A percentile compares a stretch with the other conserved stretches of the same genome.
These are phyloP conservation scores for Pleurotus pulmonarius DNA, from an alignment of 768 basidiomycete genomes.

Conservation along the genomic window DNA sequence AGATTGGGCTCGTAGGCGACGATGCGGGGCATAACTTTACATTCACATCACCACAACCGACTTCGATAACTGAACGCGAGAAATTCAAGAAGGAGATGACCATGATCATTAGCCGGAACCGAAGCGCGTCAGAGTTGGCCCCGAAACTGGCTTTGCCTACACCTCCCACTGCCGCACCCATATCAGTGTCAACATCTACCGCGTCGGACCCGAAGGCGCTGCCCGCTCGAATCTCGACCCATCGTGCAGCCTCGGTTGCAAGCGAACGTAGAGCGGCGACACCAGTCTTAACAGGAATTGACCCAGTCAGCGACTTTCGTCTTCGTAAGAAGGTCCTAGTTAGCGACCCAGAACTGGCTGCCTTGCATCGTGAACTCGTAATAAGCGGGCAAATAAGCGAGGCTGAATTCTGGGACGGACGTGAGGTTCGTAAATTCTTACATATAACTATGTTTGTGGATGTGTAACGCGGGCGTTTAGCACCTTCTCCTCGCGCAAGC, in stretches of 20 bases:
- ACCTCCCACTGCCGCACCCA: constrained; percentile 17
- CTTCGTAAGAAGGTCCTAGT: constrained; percentile 78
- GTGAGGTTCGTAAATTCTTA: constrained; percentile 59
- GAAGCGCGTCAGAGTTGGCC: constrained; percentile 33
- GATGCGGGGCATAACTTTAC: constrained; percentile 81
- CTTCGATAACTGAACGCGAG: constrained; percentile 72
- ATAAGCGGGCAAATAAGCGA: constrained; percentile 83
- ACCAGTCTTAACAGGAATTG: constrained; percentile 53
- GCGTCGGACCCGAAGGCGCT: constrained; percentile 30
- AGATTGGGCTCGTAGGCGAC: constrained; percentile 65
- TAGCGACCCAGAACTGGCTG: constrained; percentile 71
- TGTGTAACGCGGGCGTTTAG: constrained; percentile 32
- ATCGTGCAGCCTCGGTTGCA: constrained; percentile 61
- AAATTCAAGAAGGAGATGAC: constrained; percentile 80
- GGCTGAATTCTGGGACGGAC: constrained; percentile 95
- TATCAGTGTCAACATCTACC: constrained; percentile 18
- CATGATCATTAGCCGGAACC: constrained; percentile 72
- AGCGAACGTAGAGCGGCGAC: constrained; percentile 45
- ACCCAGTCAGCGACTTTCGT: constrained; percentile 64
- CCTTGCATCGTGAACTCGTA: constrained; percentile 87
- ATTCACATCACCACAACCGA: constrained; percentile 62
- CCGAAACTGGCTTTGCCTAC: constrained; percentile 23
- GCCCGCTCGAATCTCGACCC: constrained; percentile 44
- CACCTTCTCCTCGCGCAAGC: constrained; percentile 75
- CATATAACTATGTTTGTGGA: constrained; percentile 12